Percentiles rank a stretch among this genome's conserved stretches.
Conservation (phyloP, 2,329 filamentous ascomycete species). For the Alternaria atra region DNA sequence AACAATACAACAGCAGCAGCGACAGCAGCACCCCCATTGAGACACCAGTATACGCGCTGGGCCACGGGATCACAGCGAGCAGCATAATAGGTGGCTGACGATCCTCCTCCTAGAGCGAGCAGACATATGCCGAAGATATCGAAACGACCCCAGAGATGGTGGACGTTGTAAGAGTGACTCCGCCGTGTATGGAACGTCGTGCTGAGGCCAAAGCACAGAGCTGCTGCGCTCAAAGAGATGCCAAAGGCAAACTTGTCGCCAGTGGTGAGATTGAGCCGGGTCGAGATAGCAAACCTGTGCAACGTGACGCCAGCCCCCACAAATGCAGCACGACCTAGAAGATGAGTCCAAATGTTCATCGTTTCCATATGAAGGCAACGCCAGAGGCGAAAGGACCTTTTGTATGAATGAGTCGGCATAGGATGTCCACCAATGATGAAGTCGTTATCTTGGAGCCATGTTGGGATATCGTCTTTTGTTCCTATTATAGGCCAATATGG, state of each 20-base stretch:
- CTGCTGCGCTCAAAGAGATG: background rate
- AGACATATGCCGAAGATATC: constrained; percentile 43
- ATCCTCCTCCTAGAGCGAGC: background rate
- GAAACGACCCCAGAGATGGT: constrained; percentile 40
- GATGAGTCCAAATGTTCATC: constrained; percentile 11
- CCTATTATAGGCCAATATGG: background rate
- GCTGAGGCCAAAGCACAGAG: background rate
- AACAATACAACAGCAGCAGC: background rate
- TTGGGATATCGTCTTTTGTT: background rate
- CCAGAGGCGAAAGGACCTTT: constrained; percentile 7
- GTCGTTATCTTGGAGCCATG: background rate
- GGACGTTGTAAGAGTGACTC: constrained; percentile 42
- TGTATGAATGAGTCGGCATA: constrained; percentile 1
- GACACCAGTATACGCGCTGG: background rate
- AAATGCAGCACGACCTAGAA: constrained; percentile 18
- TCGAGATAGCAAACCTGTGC: background rate
- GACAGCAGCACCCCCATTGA: background rate
- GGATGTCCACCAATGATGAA: background rate
- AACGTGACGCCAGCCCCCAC: constrained; percentile 4
- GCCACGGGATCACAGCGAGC: background rate
- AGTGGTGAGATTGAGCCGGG: background rate
- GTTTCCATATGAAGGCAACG: constrained; percentile 7
- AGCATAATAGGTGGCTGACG: background rate
- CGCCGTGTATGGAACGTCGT: constrained; percentile 37
- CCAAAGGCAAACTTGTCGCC: background rate